A percentile compares a stretch with the other conserved stretches of the same genome.
Conservation (phyloP, 768 basidiomycete species). For the Suillus discolor region DNA sequence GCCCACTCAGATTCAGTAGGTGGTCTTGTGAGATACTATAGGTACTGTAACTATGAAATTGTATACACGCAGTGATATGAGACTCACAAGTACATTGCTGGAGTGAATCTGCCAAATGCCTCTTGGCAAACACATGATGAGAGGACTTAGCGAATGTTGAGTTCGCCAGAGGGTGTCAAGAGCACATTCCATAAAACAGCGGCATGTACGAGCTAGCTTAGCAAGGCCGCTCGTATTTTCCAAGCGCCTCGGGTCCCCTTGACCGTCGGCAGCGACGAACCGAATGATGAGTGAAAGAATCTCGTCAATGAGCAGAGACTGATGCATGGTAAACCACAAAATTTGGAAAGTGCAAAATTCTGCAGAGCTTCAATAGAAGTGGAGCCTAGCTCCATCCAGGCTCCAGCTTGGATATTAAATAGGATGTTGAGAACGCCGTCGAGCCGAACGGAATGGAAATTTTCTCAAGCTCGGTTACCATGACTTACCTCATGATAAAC, state of each 20-base stretch:
- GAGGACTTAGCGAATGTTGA: conserved; percentile 31
- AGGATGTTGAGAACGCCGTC: background rate
- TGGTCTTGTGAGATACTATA: conserved; percentile 24
- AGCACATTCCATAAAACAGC: conserved; percentile 27
- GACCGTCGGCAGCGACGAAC: conserved; percentile 25
- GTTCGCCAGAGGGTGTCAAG: conserved; percentile 34
- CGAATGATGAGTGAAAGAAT: conserved; percentile 27
- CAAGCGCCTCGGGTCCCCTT: conserved; percentile 18
- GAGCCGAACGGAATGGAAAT: background rate
- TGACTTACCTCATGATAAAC: background rate
- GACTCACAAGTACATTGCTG: conserved; percentile 26
- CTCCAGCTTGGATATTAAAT: background rate
- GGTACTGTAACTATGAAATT: conserved; percentile 1
- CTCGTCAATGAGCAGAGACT: conserved; percentile 32
- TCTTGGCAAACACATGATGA: conserved; percentile 31
- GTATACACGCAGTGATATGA: background rate
- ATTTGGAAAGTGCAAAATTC: background rate
- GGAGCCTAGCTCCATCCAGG: background rate
- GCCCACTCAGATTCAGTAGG: conserved; percentile 26
- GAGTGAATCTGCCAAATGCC: conserved; percentile 25
- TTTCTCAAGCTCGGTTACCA: conserved; percentile 4
- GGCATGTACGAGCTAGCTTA: conserved; percentile 32
- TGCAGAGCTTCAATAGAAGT: background rate
- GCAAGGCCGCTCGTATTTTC: conserved; percentile 27
- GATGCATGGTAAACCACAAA: conserved; percentile 23